Evolutionary conservation across 306 rosid species (phyloP).

Genomic region (Inga oerstediana): DNA sequence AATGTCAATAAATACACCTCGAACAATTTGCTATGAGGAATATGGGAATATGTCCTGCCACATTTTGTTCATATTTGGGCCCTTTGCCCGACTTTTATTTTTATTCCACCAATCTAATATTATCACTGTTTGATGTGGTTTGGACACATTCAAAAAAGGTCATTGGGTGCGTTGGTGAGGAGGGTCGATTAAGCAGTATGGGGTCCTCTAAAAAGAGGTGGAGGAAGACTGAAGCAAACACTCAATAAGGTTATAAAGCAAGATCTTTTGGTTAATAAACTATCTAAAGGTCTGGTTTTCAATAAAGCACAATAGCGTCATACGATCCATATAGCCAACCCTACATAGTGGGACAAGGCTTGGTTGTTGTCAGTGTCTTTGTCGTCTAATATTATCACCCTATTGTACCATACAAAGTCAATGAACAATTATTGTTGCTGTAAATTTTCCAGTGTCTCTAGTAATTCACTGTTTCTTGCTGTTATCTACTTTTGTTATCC

Average conservation of each 20-base stretch:
- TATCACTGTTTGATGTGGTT: not conserved
- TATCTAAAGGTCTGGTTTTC: too few relatives aligned
- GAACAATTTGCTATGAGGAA: slow-evolving; percentile 1
- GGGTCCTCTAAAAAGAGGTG: too few relatives aligned
- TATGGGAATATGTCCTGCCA: not conserved
- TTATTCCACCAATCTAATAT: not conserved
- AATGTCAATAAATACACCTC: not conserved
- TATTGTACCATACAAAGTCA: slow-evolving; percentile 16
- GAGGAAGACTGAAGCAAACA: too few relatives aligned
- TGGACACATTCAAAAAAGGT: too few relatives aligned
- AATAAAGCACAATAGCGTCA: too few relatives aligned
- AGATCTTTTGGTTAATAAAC: too few relatives aligned
- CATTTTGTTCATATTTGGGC: not conserved
- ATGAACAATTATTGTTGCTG: slow-evolving; percentile 12
- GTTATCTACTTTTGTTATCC: slow-evolving; percentile 5
- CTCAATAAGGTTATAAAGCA: too few relatives aligned
- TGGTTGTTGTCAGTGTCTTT: too few relatives aligned
- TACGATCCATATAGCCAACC: too few relatives aligned
- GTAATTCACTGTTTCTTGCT: slow-evolving; percentile 6
- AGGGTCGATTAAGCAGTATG: too few relatives aligned
- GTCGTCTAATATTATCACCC: not conserved
- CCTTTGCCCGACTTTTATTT: not conserved
- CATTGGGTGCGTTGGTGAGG: too few relatives aligned
- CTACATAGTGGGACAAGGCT: too few relatives aligned
- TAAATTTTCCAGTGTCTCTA: slow-evolving; percentile 13